Conservation (phyloP, 805 yeast genomes). For the Nakazawaea molendinolei region DNA sequence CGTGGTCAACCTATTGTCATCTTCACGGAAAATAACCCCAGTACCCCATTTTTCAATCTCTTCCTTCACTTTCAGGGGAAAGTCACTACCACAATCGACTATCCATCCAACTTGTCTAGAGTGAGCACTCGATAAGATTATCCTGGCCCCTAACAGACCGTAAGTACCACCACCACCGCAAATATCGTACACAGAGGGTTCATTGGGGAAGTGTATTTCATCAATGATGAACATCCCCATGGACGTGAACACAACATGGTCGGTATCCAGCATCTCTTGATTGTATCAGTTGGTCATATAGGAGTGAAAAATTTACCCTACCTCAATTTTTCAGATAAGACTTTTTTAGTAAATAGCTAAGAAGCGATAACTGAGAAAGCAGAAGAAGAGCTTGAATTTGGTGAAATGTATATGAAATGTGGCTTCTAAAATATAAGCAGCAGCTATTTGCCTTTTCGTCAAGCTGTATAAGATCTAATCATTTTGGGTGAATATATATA, state of each 20-base stretch:
- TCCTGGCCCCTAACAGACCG: slow-evolving; percentile 68
- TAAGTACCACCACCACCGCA: slow-evolving; percentile 91
- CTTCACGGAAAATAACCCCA: slow-evolving; percentile 49
- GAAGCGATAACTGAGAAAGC: no score
- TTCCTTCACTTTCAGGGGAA: slow-evolving; percentile 42
- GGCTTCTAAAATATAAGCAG: no score
- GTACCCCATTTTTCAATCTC: slow-evolving; percentile 56
- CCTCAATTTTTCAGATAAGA: no score
- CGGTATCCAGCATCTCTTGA: no score
- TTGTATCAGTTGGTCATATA: no score
- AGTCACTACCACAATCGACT: slow-evolving; percentile 75
- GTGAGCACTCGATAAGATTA: slow-evolving; percentile 34
- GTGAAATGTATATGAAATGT: no score
- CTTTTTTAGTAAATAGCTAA: no score
- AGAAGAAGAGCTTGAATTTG: no score
- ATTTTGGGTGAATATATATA: slow-evolving; percentile 32
- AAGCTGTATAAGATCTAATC: no score
- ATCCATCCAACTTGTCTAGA: slow-evolving; percentile 52
- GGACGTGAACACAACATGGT: slow-evolving; percentile 42
- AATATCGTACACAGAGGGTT: slow-evolving; percentile 36
- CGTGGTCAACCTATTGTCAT: slow-evolving; percentile 54
- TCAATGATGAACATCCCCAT: slow-evolving; percentile 90
- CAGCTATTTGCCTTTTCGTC: no score
- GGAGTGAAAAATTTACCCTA: no score
- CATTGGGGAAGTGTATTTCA: slow-evolving; percentile 58